phyloP scores from a whole-genome alignment of 257 asterid species.

The Vinca minor region DNA sequence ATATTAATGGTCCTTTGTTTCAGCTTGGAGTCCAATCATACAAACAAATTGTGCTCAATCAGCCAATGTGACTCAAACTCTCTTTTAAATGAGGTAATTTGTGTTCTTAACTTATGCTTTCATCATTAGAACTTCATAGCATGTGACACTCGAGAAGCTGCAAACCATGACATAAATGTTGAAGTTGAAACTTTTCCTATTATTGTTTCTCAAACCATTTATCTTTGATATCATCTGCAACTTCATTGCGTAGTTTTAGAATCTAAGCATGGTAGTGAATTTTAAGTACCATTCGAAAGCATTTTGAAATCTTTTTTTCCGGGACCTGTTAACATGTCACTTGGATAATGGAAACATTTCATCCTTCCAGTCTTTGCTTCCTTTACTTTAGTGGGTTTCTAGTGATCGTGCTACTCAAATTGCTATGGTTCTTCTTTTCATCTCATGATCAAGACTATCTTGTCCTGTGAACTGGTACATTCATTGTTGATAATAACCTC shows the following conservation, averaged over 20 bases:
- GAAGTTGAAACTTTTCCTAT: neutral
- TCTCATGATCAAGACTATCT: neutral
- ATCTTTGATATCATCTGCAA: no score
- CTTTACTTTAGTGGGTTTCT: neutral
- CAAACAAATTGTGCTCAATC: slow-evolving; percentile 87
- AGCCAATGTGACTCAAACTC: slow-evolving; percentile 85
- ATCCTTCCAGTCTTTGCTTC: neutral
- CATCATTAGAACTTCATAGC: neutral
- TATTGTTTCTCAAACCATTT: neutral
- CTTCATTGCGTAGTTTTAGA: neutral
- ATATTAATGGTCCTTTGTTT: slow-evolving; percentile 24
- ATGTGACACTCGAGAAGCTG: neutral
- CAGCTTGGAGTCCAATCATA: slow-evolving; percentile 85
- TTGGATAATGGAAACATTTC: neutral
- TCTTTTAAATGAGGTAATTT: slow-evolving; percentile 79
- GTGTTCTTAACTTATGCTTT: neutral
- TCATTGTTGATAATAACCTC: neutral
- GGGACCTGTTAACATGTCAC: neutral
- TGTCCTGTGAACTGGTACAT: neutral
- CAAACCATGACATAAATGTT: neutral
- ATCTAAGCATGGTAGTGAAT: neutral
- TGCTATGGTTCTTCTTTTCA: neutral
- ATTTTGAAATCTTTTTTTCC: no score
- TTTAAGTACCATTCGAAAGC: neutral
- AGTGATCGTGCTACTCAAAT: neutral